phyloP scores from a whole-genome alignment of 2,329 filamentous ascomycete genomes.

The Trichocomaceae sp. region DNA sequence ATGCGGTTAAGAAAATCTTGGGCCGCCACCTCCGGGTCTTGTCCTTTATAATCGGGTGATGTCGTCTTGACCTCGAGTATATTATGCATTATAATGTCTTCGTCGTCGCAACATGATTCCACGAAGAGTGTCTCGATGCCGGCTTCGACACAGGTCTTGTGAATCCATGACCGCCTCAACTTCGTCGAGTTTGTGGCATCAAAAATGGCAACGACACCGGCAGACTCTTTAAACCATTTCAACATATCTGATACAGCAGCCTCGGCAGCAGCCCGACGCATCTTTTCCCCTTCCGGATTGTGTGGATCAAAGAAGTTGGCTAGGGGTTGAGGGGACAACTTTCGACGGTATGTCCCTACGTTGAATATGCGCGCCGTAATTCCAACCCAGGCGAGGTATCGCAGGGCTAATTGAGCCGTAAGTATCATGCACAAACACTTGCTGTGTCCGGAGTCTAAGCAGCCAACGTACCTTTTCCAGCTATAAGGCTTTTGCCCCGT shows the following conservation, averaged over 20 bases:
- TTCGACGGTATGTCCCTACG: slow-evolving; percentile 89
- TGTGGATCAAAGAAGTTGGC: slow-evolving; percentile 93
- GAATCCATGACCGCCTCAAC: slow-evolving; percentile 80
- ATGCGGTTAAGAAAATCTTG: slow-evolving; percentile 91
- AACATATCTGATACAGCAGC: slow-evolving; percentile 92
- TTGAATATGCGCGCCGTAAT: slow-evolving; percentile 95
- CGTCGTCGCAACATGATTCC: slow-evolving; percentile 93
- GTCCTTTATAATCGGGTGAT: slow-evolving; percentile 87
- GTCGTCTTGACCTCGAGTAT: slow-evolving; percentile 96
- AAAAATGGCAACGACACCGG: slow-evolving; percentile 83
- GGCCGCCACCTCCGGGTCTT: slow-evolving; percentile 87
- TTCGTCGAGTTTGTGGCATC: slow-evolving; percentile 98
- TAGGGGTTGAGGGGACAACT: slow-evolving; percentile 78
- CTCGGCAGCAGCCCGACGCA: slow-evolving; percentile 80
- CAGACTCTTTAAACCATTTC: slow-evolving; percentile 71
- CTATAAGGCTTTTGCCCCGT: slow-evolving; percentile 93
- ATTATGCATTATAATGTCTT: slow-evolving; percentile 95
- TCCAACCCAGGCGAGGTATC: slow-evolving; percentile 94
- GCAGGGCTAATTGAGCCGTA: slow-evolving; percentile 57
- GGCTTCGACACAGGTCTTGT: slow-evolving; percentile 66
- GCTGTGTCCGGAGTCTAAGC: neutral
- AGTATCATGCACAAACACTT: neutral
- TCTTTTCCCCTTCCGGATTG: slow-evolving; percentile 84
- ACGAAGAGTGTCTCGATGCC: slow-evolving; percentile 90
- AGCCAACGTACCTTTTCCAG: slow-evolving; percentile 73